Base-by-base conservation (phyloP, 2,329 filamentous ascomycete genomes). In the Lojkania enalia region DNA sequence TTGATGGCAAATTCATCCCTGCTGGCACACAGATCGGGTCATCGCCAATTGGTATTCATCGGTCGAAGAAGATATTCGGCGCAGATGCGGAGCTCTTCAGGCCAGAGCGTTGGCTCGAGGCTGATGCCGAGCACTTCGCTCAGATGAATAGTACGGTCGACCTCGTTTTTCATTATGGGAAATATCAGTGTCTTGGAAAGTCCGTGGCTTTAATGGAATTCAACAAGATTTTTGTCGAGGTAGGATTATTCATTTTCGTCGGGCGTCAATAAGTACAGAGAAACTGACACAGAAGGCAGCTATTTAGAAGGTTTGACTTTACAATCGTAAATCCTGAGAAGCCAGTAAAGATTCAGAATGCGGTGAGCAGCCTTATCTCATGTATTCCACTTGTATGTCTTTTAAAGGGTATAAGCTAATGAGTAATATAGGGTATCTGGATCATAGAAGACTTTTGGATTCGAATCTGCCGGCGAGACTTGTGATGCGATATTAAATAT, bases 61-160 rank as follows among this genome's bases (percentile, higher is more conserved):
- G 39, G 12, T 35, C 33, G 4, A 41, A 43, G 13, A 79, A 82
- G 38, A 74, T 88, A 20, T 90, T 86, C 57, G 86, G 86, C 2
- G 66, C 74, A 0, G 82, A 88, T 49, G 79, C 80, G 0, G 81
- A 87, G 32, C 67, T 61, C 6, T 63, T 59, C 43, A 25, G 42
- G 13, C 58, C 58, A 1, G 55, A 67, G 35, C 49, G 64, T 5
- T 67, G 63, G 64, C 44, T 64, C 3, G 49, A 53, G 25, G 38
- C 45, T 2, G 29, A 20, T 11, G 15, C 4, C 2, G 37, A 35
- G 51, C 72, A 77, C 45, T 68, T 85, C 41, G 77, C 76, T 64
- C 77, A 80, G 61, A 86, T 86, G 83, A 80, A 14, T 60, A 72
- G 42, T 70, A 35, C 32, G 3, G 42, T 48, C 4, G 47, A 53